Percentiles rank a stretch among this genome's conserved stretches.
These are phyloP conservation scores for Capsella bursapastoris DNA, from an alignment of 345 rosid genomes.

Conservation along the genomic window DNA sequence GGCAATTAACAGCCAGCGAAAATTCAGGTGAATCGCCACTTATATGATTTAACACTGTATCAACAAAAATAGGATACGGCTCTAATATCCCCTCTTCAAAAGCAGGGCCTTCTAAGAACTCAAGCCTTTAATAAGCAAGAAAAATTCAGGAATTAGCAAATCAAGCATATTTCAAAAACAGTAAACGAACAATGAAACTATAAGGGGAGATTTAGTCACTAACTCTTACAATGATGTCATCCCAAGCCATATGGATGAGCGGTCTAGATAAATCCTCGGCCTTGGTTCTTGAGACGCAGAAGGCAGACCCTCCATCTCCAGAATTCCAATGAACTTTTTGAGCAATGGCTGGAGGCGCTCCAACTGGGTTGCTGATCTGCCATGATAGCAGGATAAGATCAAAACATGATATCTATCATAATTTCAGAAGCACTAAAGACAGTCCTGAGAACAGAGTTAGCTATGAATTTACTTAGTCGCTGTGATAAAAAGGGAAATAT, in stretches of 20 bases:
- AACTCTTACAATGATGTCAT: slow-evolving; percentile 84
- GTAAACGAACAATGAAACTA: slow-evolving; percentile 1
- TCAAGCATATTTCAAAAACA: slow-evolving; percentile 15
- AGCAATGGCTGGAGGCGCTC: slow-evolving; percentile 95
- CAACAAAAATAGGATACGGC: slow-evolving; percentile 91
- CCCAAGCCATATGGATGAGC: slow-evolving; percentile 85
- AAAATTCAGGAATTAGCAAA: slow-evolving; percentile 32
- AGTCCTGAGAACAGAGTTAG: slow-evolving; percentile 7
- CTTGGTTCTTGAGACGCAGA: slow-evolving; percentile 61
- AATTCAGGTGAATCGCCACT: slow-evolving; percentile 89
- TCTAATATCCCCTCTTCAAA: slow-evolving; percentile 96
- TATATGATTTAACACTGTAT: slow-evolving; percentile 87
- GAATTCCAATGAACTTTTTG: slow-evolving; percentile 67
- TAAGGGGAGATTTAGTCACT: slow-evolving; percentile 40
- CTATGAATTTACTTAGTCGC: slow-evolving; percentile 11
- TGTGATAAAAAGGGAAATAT: slow-evolving; percentile 30
- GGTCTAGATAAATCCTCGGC: slow-evolving; percentile 76
- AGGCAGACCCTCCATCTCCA: slow-evolving; percentile 83
- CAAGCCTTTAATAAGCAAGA: slow-evolving; percentile 70
- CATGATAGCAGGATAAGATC: slow-evolving; percentile 38
- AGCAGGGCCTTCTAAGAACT: slow-evolving; percentile 90
- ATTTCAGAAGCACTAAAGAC: slow-evolving; percentile 14
- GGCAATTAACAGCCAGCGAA: slow-evolving; percentile 84
- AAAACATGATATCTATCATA: slow-evolving; percentile 30
- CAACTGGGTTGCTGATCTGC: slow-evolving; percentile 85